phyloP scores from a whole-genome alignment of 305 asterid genomes.

The Salvia sclarea region DNA sequence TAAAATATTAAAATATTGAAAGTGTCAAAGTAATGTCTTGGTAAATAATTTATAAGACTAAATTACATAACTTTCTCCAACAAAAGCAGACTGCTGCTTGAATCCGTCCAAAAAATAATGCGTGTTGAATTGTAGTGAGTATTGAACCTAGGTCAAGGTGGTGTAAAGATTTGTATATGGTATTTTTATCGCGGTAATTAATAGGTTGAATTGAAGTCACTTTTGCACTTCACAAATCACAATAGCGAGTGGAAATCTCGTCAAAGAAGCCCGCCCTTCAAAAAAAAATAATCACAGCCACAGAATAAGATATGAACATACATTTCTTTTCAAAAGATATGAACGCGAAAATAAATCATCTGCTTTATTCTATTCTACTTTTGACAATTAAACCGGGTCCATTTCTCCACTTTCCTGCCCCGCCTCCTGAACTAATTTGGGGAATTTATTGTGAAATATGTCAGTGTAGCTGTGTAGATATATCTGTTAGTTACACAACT shows the following conservation, averaged over 20 bases:
- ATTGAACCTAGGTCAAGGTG: background rate
- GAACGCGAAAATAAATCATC: constrained; percentile 9
- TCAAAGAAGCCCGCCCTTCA: too few relatives aligned
- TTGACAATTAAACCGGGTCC: background rate
- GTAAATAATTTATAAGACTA: too few relatives aligned
- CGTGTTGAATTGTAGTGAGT: background rate
- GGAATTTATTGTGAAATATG: background rate
- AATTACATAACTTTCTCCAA: background rate
- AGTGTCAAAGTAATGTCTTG: background rate
- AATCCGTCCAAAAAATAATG: background rate
- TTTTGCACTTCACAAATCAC: background rate
- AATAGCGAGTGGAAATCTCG: background rate
- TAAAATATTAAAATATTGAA: background rate
- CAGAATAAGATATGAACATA: background rate
- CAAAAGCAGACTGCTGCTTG: background rate
- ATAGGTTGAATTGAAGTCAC: background rate
- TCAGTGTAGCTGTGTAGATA: too few relatives aligned
- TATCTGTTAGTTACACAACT: too few relatives aligned
- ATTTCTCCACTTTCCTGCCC: background rate
- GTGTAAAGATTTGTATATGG: background rate
- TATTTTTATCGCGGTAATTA: background rate
- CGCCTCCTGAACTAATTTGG: background rate
- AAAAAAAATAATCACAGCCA: too few relatives aligned
- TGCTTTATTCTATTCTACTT: too few relatives aligned
- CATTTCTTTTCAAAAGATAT: constrained; percentile 8